These are phyloP conservation scores for Chionographis japonica DNA, from an alignment of 106 monocot species.

Conservation along the genomic window DNA sequence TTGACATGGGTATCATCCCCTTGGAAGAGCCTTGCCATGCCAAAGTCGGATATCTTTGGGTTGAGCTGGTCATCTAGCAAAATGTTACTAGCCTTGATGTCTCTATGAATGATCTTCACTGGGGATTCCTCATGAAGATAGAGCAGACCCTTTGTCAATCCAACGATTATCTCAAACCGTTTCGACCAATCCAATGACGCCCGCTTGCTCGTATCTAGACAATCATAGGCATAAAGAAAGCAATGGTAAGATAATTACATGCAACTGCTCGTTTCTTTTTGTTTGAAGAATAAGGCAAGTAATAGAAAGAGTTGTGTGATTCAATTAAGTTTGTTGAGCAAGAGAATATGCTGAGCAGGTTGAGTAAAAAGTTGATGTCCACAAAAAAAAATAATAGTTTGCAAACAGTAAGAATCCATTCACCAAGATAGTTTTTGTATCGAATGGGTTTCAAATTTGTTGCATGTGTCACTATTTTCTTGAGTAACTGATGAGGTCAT, in stretches of 20 bases:
- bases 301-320: no score
- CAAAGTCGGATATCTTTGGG: slow-evolving; percentile 72
- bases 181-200: slow-evolving; percentile 40
- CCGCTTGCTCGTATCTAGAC: slow-evolving; percentile 32
- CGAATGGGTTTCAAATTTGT: no score
- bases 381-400: no score
- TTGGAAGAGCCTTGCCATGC: slow-evolving; percentile 66
- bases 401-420: no score
- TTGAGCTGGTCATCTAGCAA: slow-evolving; percentile 49
- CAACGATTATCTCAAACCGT: slow-evolving; percentile 51
- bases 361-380: no score
- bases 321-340: no score
- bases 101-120: slow-evolving; percentile 66
- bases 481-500: no score
- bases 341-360: no score
- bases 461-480: no score
- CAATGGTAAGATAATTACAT: neutral
- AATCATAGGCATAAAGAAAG: neutral
- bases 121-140: slow-evolving; percentile 79
- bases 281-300: neutral
- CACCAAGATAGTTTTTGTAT: no score
- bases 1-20: slow-evolving; percentile 66
- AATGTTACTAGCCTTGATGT: slow-evolving; percentile 68
- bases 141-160: slow-evolving; percentile 53
- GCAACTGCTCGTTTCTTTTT: neutral